Evolutionary conservation across 1,284 basidiomycete genomes (phyloP).

Genomic region (Apiotrichum laibachii): DNA sequence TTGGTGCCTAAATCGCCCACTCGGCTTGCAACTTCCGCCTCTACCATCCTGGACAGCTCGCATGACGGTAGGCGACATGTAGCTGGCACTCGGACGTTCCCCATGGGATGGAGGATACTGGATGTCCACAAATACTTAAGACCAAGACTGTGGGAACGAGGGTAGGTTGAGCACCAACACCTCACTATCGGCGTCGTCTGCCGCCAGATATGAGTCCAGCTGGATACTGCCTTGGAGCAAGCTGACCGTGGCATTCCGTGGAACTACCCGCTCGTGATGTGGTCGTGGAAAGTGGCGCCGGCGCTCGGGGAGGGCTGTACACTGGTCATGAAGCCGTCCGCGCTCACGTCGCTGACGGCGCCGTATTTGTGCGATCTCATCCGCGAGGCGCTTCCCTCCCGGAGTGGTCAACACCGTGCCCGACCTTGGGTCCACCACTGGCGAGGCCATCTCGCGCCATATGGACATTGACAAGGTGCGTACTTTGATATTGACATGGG

Average conservation of each 20-base stretch:
- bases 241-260: constrained; percentile 65
- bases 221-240: no score
- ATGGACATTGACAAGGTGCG: constrained; percentile 69
- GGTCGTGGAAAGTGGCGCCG: constrained; percentile 87
- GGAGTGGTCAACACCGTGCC: constrained; percentile 89
- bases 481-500: background rate
- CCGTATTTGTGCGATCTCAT: constrained; percentile 57
- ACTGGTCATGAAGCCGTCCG: constrained; percentile 66
- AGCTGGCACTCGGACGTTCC: no score
- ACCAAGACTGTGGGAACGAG: no score
- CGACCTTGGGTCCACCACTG: constrained; percentile 79
- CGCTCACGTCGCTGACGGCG: constrained; percentile 84
- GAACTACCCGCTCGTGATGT: constrained; percentile 92
- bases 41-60: no score
- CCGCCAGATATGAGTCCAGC: constrained; percentile 69
- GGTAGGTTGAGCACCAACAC: no score
- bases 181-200: constrained; percentile 93
- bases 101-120: no score
- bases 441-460: constrained; percentile 75
- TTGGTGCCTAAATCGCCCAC: no score
- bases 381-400: constrained; percentile 66
- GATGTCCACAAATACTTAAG: no score
- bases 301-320: constrained; percentile 67
- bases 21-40: no score
- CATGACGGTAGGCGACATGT: no score